Evolutionary conservation across 2,329 filamentous ascomycete species (phyloP), one percentile per base, ranked within the genome.

Genomic region (Beauveria rudraprayagi): DNA sequence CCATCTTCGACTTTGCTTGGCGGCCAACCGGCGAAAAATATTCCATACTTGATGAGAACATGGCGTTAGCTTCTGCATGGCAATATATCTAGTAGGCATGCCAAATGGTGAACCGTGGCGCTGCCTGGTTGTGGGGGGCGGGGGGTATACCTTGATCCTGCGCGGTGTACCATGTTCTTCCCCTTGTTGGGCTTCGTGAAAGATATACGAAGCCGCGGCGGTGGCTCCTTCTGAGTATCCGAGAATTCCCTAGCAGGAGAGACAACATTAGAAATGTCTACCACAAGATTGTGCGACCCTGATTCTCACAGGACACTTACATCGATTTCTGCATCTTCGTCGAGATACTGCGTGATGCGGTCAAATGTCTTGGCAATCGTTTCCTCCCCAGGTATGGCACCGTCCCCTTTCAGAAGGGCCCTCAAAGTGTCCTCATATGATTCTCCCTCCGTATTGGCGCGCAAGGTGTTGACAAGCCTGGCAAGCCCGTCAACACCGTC

Each of bases 191-290:
- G 76, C 72, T 66, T 84, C 81, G 56, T 83, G 78, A 3, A 84
- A 70, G 9, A 84, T 71, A 9, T 82, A 67, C 0, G 78, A 82
- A 0, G 78, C 78, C 0, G 83, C 83, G 16, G 82, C 76, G 0
- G 79, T 80, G 1, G 83, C 82, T 3, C 83, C 83, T 67, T 86
- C 83, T 0, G 82, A 85, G 66, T 85, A 86, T 1, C 83, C 83
- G 19, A 86, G 75, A 51, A 86, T 79, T 3, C 80, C 83, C 67
- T 71, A 2, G 1, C 9, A 14, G 22, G 44, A 30, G n/a, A 19
- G n/a, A 3, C 4, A 41, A n/a, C 1, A 44, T 57, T 24, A 22
- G n/a, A 19, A 1, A n/a, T 22, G 3, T 26, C 43, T n/a, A n/a
- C 7, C 22, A 52, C 17, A 3, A 19, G 16, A 5, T 14, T 19